Evolutionary conservation across 1,284 basidiomycete species (phyloP), one percentile per base, ranked within the genome.

Genomic region (Ustilago shanxiensis): DNA sequence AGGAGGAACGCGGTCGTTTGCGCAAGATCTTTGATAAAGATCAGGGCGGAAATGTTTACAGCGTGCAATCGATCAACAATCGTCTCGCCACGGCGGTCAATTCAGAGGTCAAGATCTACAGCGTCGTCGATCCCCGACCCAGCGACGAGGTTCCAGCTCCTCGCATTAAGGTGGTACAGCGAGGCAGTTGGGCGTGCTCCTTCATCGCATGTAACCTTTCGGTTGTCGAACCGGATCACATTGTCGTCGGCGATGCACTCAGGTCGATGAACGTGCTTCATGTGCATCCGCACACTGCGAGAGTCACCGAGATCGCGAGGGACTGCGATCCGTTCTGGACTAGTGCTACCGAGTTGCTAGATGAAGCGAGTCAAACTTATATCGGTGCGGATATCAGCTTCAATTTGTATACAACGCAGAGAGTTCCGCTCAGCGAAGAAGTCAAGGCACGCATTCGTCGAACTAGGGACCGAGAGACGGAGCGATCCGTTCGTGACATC

Each of bases 281-380:
- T 24, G 72, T 85, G 20, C 61, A 74, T 45, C 60, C 57, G 14
- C 53, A 60, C 18, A 63, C 64, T 14, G 79, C 68, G 26, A 26
- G 58, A 9, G n/a, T 85, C 11, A 60, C 33, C 20, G 83, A 85
- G 60, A 57, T 81, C 8, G 83, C 82, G 3, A 72, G 84, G 54
- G 84, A 85, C 49, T 68, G 78, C 47, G 83, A 85, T 63, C 83
- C 84, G 11, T 83, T 77, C 67, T 85, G 84, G 84, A 85, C 83
- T 13, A 81, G 70, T 29, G 78, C 83, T 16, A 79, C 76, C 13
- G 76, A 79, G 20, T 24, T 69, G 47, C 56, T 82, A 24, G 79
- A 83, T 62, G 63, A 54, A 1, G 72, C 52, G 9, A 65, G 20
- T 9, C 80, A 84, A 72, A 76, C 75, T n/a, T 85, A 76, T 58